Conservation (phyloP, 352 stramenopile species). For the Globisporangium carolinianum region DNA sequence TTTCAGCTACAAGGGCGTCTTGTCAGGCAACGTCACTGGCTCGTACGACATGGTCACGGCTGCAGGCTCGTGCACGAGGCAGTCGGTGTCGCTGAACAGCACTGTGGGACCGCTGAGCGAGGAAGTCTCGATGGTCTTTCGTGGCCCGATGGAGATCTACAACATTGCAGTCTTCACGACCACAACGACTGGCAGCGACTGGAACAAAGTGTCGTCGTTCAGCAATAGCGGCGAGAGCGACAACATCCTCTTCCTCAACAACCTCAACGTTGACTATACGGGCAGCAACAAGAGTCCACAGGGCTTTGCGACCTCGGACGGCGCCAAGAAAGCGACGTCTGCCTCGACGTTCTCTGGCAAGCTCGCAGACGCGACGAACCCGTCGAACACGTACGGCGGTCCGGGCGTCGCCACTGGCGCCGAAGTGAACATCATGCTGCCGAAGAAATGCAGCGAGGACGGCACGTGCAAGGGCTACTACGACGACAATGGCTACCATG, state of each 20-base stretch:
- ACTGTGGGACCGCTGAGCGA: constrained; percentile 43
- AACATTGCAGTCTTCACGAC: constrained; percentile 44
- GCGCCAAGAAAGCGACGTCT: constrained; percentile 17
- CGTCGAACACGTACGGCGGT: constrained; percentile 29
- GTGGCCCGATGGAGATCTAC: constrained; percentile 52
- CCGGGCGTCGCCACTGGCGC: constrained; percentile 52
- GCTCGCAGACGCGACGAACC: constrained; percentile 43
- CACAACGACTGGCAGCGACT: constrained; percentile 18
- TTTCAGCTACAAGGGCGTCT: constrained; percentile 32
- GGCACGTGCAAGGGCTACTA: constrained; percentile 61
- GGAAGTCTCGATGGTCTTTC: constrained; percentile 51
- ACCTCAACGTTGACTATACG: constrained; percentile 51
- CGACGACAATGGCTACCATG: constrained; percentile 56
- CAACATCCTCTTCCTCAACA: constrained; percentile 65
- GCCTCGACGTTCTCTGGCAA: constrained; percentile 38
- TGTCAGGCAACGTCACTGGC: constrained; percentile 30
- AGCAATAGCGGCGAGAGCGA: constrained; percentile 17
- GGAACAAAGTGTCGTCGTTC: constrained; percentile 44
- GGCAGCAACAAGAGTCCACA: constrained; percentile 36
- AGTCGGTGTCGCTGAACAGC: constrained; percentile 24
- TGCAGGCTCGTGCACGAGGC: constrained; percentile 24
- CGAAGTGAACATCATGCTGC: constrained; percentile 74
- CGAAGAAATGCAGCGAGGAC: constrained; percentile 36
- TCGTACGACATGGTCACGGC: constrained; percentile 39
- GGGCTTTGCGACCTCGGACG: constrained; percentile 30